Base-by-base conservation (phyloP, 352 stramenopile species). In the Pythium volutum region DNA sequence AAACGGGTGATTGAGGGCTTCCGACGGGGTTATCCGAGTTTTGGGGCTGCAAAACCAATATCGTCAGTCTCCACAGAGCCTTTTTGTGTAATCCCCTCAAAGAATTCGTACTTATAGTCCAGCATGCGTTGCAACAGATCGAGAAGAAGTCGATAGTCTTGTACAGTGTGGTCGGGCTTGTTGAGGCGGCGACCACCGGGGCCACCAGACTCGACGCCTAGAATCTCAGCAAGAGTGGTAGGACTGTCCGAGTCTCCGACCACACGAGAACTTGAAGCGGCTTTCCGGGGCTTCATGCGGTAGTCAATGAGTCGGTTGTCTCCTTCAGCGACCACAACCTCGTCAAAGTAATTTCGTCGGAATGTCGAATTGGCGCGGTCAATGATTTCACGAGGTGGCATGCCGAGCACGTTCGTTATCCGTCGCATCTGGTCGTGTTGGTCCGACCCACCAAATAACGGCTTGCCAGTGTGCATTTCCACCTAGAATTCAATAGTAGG, bases 381-480 rank as follows among this genome's bases (percentile, higher is more conserved):
- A n/a, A 99, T 81, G 63, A 99, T 88, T 26, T 95, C 69, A 29
- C 77, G 64, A 12, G 97, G 95, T 3, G 96, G 74, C 88, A 99
- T 97, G 22, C 97, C 97, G 25, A 98, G 72, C n/a, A 97, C 74
- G 50, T 89, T 82, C 18, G 97, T 92, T 76, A 99, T 98, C 67
- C 97, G 95, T 65, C 94, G 88, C 67, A 99, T 91, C 65, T 99
- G 97, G 73, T 99, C 97, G 63, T 96, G 81, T 68, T 98, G 91
- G 72, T 99, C 92, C 2, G 84, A 89, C 5, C 97, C 97, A 15
- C 87, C 95, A 74, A 99, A 99, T 1, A 99, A 74, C 10, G 97
- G 97, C 63, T 98, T 97, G 23, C 97, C 97, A 2, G 97, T 99
- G 71, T 99, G 96, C 92, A 99, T 97, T 59, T 99, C 88, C n/a